Base-by-base conservation (phyloP, 2,329 filamentous ascomycete species). In the Decorospora gaudefroyi region DNA sequence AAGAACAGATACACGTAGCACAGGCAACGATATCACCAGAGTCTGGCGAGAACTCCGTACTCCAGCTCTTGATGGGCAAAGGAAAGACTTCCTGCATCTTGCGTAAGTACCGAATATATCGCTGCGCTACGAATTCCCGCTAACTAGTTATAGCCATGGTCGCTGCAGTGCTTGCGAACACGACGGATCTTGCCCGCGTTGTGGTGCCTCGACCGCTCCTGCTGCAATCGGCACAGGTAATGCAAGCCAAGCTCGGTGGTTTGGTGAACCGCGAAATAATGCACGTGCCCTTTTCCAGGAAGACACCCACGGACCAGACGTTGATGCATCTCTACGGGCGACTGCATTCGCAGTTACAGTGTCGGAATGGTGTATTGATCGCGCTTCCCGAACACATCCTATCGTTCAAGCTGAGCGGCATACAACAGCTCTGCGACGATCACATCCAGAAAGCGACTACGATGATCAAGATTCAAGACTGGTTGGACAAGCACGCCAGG, bases 51-150 rank as follows among this genome's bases (percentile, higher is more conserved):
- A 86, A 85, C 46, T 82, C 82, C 0, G 80, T 86, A 0, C 53
- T 86, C 1, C 84, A 87, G 49, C 76, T 87, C 66, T 82, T 85
- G 48, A 87, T 87, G 83, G 84, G 84, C 0, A 76, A 84, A 69
- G 78, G 80, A 0, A 84, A 84, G 62, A 83, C 80, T 0, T 85
- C 84, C 0, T 80, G 87, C 1, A 88, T 90, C 9, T 42, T 66
- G 1, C 62, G 56, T 65, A 55, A 51, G 55, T 56, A 11, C 3
- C 4, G 15, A 4, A 3, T 82, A 81, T 0, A 76, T n/a, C n/a
- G n/a, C n/a, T n/a, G n/a, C 85, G 1, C 85, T 86, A 34, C 75
- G 85, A 0, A 85, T 8, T 18, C 7, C 30, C 5, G 6, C 44
- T 65, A 38, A 54, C 40, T 10, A 12, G n/a, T 41, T 6, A 7